These are phyloP conservation scores for Chalciporus sp. DNA, from an alignment of 1,284 basidiomycete genomes.

Conservation along the genomic window DNA sequence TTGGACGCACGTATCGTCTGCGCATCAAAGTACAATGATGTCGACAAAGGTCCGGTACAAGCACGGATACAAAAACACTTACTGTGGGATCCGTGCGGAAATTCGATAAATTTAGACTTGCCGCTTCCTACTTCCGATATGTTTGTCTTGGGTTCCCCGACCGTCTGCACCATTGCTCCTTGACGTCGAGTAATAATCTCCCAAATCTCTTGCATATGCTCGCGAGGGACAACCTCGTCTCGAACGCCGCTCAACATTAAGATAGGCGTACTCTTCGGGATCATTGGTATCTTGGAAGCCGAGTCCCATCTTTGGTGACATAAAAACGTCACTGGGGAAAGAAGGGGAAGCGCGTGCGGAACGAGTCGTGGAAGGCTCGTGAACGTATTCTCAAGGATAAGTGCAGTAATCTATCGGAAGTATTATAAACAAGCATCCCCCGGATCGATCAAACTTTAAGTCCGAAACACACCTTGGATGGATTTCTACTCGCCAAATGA, in stretches of 20 bases:
- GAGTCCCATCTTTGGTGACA: slow-evolving; percentile 94
- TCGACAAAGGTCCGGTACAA: neutral
- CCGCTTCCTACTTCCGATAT: slow-evolving; percentile 42
- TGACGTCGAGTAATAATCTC: slow-evolving; percentile 56
- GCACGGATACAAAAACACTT: slow-evolving; percentile 28
- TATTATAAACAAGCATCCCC: neutral
- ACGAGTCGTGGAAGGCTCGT: slow-evolving; percentile 79
- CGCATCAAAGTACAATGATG: neutral
- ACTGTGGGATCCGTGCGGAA: slow-evolving; percentile 73
- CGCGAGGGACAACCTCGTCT: slow-evolving; percentile 85
- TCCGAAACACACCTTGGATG: slow-evolving; percentile 53
- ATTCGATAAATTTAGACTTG: slow-evolving; percentile 61
- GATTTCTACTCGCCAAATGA: slow-evolving; percentile 83
- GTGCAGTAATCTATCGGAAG: slow-evolving; percentile 60
- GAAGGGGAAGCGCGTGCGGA: slow-evolving; percentile 78
- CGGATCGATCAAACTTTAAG: neutral
- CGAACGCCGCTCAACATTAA: slow-evolving; percentile 81
- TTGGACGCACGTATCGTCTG: slow-evolving; percentile 72
- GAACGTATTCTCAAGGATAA: slow-evolving; percentile 96
- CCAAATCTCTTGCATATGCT: slow-evolving; percentile 84
- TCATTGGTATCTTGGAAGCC: slow-evolving; percentile 64
- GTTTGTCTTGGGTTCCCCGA: slow-evolving; percentile 36
- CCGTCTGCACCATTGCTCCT: slow-evolving; percentile 28
- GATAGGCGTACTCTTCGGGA: slow-evolving; percentile 76
- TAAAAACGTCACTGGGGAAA: slow-evolving; percentile 79